Conservation (phyloP, 805 yeast species). For the Debaryomyces hansenii region DNA sequence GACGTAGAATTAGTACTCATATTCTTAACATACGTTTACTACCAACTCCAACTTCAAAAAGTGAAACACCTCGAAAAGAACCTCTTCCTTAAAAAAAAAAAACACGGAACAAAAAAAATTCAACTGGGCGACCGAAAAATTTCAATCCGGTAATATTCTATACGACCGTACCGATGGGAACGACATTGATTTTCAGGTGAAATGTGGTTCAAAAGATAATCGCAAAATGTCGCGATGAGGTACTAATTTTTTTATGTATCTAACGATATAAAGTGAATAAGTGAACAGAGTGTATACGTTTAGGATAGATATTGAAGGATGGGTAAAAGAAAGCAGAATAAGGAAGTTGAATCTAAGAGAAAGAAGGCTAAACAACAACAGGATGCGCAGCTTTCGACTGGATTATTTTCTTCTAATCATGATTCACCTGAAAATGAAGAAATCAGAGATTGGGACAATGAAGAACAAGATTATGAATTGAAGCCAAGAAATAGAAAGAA, state of each 20-base stretch:
- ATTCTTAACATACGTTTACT: not conserved
- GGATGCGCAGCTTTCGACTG: slow-evolving; percentile 40
- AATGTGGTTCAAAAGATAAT: not conserved
- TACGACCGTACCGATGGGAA: slow-evolving; percentile 11
- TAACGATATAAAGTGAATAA: not conserved
- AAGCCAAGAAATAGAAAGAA: slow-evolving; percentile 59
- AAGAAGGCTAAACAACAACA: slow-evolving; percentile 40
- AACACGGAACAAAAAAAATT: not conserved
- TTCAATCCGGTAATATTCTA: slow-evolving; percentile 2
- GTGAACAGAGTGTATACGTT: not conserved
- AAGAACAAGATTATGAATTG: slow-evolving; percentile 77
- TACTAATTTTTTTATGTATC: slow-evolving; percentile 3
- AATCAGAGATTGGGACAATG: slow-evolving; percentile 59
- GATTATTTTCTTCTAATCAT: slow-evolving; percentile 26
- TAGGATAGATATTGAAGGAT: slow-evolving; percentile 11
- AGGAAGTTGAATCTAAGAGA: slow-evolving; percentile 26
- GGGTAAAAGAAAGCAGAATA: slow-evolving; percentile 33
- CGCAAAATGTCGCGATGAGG: slow-evolving; percentile 7
- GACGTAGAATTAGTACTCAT: slow-evolving; percentile 4
- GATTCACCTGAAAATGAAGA: slow-evolving; percentile 15
- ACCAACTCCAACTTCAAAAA: slow-evolving; percentile 2
- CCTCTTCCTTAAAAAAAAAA: not conserved
- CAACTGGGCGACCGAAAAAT: not conserved
- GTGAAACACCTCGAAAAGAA: not conserved
- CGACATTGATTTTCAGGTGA: slow-evolving; percentile 1